A percentile compares a stretch with the other conserved stretches of the same genome.
Conservation (phyloP, 1,139 yeast genomes). For the Hansenula sp. region DNA sequence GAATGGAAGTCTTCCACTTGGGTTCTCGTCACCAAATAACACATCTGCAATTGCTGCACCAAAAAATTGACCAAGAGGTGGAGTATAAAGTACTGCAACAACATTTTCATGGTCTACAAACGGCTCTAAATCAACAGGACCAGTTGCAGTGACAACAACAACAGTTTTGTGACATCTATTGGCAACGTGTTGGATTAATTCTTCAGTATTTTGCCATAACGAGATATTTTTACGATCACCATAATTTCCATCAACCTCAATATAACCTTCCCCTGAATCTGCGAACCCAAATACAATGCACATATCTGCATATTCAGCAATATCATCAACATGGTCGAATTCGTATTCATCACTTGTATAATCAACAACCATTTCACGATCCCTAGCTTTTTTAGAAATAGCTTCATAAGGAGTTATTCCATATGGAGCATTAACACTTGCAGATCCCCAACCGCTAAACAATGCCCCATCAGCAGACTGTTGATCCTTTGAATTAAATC, state of each 20-base stretch:
- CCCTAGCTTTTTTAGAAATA: constrained; percentile 39
- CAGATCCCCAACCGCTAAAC: constrained; percentile 51
- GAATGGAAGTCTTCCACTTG: constrained; percentile 61
- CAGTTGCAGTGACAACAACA: constrained; percentile 54
- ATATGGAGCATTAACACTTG: constrained; percentile 48
- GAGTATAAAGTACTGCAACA: constrained; percentile 50
- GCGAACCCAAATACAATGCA: constrained; percentile 49
- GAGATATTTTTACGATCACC: constrained; percentile 58
- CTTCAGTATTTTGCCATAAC: constrained; percentile 60
- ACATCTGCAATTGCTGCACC: constrained; percentile 44
- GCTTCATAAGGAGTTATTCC: constrained; percentile 54
- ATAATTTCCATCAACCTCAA: constrained; percentile 51
- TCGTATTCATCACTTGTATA: constrained; percentile 40
- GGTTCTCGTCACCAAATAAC: constrained; percentile 55
- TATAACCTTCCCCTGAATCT: constrained; percentile 56
- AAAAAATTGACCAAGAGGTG: constrained; percentile 56
- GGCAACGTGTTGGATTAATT: constrained; percentile 44
- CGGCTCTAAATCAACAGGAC: constrained; percentile 54
- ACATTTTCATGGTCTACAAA: constrained; percentile 58
- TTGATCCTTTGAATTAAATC: constrained; percentile 47
- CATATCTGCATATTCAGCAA: constrained; percentile 47
- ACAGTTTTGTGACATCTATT: constrained; percentile 47
- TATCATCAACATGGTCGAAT: constrained; percentile 37
- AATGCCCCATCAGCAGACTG: constrained; percentile 42
- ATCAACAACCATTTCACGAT: constrained; percentile 41